Evolutionary conservation across 2,329 filamentous ascomycete genomes (phyloP).

Genomic region (Ophiosphaerella narmari): DNA sequence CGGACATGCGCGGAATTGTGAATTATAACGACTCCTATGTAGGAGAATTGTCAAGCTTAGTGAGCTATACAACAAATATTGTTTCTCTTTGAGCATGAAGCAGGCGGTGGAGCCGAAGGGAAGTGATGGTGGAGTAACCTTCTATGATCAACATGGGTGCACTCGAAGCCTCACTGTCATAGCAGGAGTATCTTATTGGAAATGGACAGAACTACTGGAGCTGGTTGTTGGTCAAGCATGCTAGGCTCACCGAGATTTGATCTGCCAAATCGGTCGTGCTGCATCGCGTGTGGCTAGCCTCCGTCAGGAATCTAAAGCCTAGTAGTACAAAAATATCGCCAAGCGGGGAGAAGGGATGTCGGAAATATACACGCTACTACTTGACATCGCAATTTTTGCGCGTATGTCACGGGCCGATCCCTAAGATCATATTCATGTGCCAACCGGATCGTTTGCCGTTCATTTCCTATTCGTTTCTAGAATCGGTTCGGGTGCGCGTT

Average conservation of each 20-base stretch:
- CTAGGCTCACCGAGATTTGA: conserved; percentile 25
- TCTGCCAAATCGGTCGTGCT: conserved; percentile 29
- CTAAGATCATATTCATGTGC: conserved; percentile 19
- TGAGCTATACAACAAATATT: neutral
- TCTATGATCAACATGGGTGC: conserved; percentile 21
- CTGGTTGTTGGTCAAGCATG: conserved; percentile 20
- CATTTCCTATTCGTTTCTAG: conserved; percentile 23
- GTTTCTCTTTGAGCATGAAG: neutral
- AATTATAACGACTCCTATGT: neutral
- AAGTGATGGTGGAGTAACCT: neutral
- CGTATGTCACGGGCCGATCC: conserved; percentile 35
- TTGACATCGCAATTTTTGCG: conserved; percentile 30
- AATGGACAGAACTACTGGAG: conserved; percentile 20
- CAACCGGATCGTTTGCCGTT: conserved; percentile 32
- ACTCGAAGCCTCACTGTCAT: conserved; percentile 35
- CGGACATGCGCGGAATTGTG: neutral
- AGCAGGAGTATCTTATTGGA: conserved; percentile 14
- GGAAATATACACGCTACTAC: conserved; percentile 28
- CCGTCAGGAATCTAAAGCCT: conserved; percentile 24
- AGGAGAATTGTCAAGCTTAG: neutral
- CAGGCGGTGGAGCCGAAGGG: neutral
- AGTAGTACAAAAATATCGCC: conserved; percentile 44
- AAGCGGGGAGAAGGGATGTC: conserved; percentile 32
- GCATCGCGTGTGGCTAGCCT: conserved; percentile 32
- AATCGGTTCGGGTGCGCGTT: conserved; percentile 8